Base-by-base conservation (phyloP, 805 yeast species). In the Barnettozyma sucrosica region DNA sequence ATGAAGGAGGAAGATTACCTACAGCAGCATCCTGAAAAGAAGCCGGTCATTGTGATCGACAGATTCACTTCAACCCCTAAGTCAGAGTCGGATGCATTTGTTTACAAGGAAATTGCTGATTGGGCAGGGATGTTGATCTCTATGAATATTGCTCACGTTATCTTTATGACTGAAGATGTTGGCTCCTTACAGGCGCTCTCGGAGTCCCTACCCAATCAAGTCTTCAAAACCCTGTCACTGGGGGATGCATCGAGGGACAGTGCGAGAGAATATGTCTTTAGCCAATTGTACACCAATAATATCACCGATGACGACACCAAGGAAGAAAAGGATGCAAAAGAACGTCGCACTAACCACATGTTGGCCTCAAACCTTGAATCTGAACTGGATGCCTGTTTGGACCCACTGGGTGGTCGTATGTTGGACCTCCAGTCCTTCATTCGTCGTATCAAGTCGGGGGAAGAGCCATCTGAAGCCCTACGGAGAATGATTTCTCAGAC, bases 361-460 rank as follows among this genome's bases (percentile, higher is more conserved):
- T 23, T 32, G 13, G 20, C 36, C 38, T 48, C 38, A 41, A 51
- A 43, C 33, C 51, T 55, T 6, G 54, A 56, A 20, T 51, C 63
- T 5, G 51, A 71, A 9, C 70, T 89, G 21, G 82, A 79, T 21
- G 65, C 68, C 5, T 75, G 82, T 28, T 67, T 90, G 30, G 79
- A 70, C 24, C 95, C 96, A 11, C 67, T 93, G 24, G 99, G 99
- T 19, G 99, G 99, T 36, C 80, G 99, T 52, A 85, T 92, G 90
- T 73, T 89, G 40, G 99, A 93, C 64, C 71, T 93, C 44, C 97
- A 93, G 65, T 83, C 92, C 25, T 89, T 88, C 66, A 85, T 85
- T 2, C 77, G 98, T 61, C 83, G 98, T 44, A 77, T 93, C 16
- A 81, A 81, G 56, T 80, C 92, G 1, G 99, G 99, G 7, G 99